Evolutionary conservation across 352 stramenopile species (phyloP).

Genomic region (Globisporangium solare): DNA sequence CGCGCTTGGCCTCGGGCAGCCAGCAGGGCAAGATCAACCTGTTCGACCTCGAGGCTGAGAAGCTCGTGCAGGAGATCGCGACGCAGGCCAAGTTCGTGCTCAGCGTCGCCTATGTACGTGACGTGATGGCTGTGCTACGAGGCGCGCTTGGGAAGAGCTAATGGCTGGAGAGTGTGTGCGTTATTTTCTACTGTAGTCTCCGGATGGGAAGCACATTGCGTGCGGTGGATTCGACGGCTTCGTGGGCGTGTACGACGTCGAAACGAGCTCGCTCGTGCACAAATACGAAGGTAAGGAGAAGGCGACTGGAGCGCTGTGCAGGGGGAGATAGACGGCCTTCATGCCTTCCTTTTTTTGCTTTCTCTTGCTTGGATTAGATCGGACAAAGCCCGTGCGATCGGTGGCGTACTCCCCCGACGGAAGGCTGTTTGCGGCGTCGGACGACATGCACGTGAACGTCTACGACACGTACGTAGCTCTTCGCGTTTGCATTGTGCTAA

Average conservation of each 20-base stretch:
- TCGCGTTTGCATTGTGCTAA: neutral
- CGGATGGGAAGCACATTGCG: conserved; percentile 78
- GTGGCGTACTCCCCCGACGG: conserved; percentile 82
- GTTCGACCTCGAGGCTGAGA: conserved; percentile 77
- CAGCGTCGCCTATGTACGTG: conserved; percentile 71
- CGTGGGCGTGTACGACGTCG: conserved; percentile 83
- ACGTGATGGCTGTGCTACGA: too few relatives aligned
- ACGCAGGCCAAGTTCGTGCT: conserved; percentile 75
- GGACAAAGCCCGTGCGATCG: conserved; percentile 85
- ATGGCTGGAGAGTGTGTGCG: too few relatives aligned
- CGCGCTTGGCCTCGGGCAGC: conserved; percentile 72
- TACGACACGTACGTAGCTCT: conserved; percentile 83
- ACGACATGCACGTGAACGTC: conserved; percentile 91
- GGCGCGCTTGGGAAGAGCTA: too few relatives aligned
- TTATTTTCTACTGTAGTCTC: conserved; percentile 57
- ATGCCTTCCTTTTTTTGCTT: neutral
- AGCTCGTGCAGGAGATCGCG: conserved; percentile 68
- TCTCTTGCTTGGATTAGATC: conserved; percentile 41
- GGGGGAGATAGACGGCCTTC: too few relatives aligned
- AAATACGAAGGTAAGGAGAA: conserved; percentile 70
- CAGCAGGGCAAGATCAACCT: conserved; percentile 88
- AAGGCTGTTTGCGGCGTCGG: conserved; percentile 84
- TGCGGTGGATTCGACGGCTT: conserved; percentile 79
- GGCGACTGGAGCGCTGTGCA: neutral
- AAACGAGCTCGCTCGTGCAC: conserved; percentile 72